Base-by-base conservation (phyloP, 371 early-diverging fungal species). In the Blakeslea trispora region DNA sequence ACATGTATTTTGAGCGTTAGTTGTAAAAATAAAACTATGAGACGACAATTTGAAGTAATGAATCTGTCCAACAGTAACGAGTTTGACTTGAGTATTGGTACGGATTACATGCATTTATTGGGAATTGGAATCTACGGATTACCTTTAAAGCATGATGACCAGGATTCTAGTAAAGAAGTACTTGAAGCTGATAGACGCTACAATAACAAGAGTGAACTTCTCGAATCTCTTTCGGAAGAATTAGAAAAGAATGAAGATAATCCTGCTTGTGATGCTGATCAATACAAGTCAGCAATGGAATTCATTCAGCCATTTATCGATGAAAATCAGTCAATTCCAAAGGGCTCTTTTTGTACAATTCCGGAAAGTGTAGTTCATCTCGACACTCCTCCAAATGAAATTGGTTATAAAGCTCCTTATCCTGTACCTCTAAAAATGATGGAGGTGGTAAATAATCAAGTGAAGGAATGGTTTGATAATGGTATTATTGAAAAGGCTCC, bases 301-400 rank as follows among this genome's bases (percentile, higher is more conserved):
- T n/a, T 24, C 21, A 55, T 55, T 40, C 23, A 45, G 21, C 55
- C 55, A 10, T 55, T 22, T 3, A 35, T 55, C 23, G 24, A 40
- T 31, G 13, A 10, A 2, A 55, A 55, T 39, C 28, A 37, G 22
- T 17, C 18, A 13, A 57, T 57, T 18, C 45, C 58, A 5, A 50
- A 47, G 23, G 48, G 37, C 58, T n/a, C n/a, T n/a, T n/a, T n/a
- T n/a, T n/a, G n/a, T n/a, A n/a, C n/a, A n/a, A n/a, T n/a, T n/a
- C n/a, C 58, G n/a, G 58, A 51, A 37, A 41, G 51, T 45, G 41
- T 46, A 14, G 59, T 58, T 0, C n/a, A 24, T 2, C 5, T 58
- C 15, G 40, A 51, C 3, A 51, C 52, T 13, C 45, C 46, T 23
- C 14, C 32, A 14, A 24, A 42, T 51, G 45, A 39, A 17, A 52